phyloP scores from a whole-genome alignment of 148 eudicot genomes.

The Tetragonia tetragonoides region DNA sequence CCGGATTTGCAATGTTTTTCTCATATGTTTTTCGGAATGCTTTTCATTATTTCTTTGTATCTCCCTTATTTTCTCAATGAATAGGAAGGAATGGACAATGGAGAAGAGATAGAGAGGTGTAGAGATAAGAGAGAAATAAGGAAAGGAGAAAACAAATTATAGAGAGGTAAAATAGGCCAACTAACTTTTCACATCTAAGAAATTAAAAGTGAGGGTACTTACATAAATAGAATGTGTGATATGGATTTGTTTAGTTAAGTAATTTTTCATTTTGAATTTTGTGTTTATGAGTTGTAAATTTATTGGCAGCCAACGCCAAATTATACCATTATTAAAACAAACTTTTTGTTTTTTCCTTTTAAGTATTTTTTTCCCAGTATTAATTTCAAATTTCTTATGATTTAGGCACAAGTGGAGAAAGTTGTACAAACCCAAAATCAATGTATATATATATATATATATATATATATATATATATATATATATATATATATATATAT shows the following conservation, averaged over 20 bases:
- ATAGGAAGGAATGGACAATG: constrained; percentile 10
- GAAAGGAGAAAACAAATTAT: constrained; percentile 11
- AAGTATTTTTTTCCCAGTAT: too few species aligned
- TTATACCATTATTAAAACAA: too few species aligned
- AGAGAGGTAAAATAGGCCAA: background rate
- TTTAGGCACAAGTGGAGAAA: too few species aligned
- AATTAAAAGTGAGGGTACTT: too few species aligned
- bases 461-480: too few species aligned
- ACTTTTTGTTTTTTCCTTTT: too few species aligned
- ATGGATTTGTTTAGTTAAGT: constrained; percentile 17
- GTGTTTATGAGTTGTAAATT: constrained; percentile 15
- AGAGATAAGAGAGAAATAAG: constrained; percentile 41
- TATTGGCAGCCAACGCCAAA: background rate
- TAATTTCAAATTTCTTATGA: too few species aligned
- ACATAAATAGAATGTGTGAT: too few species aligned
- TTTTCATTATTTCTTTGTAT: constrained; percentile 26
- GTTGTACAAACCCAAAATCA: too few species aligned
- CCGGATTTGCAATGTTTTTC: constrained; percentile 41
- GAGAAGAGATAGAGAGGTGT: constrained; percentile 4
- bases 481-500: too few species aligned
- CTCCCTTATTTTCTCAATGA: constrained; percentile 42
- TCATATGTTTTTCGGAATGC: constrained; percentile 27
- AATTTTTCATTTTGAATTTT: constrained; percentile 18
- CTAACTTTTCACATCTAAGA: too few species aligned
- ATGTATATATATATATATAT: too few species aligned